Conservation (phyloP, 1,284 basidiomycete genomes). For the Calocybe gambosa region DNA sequence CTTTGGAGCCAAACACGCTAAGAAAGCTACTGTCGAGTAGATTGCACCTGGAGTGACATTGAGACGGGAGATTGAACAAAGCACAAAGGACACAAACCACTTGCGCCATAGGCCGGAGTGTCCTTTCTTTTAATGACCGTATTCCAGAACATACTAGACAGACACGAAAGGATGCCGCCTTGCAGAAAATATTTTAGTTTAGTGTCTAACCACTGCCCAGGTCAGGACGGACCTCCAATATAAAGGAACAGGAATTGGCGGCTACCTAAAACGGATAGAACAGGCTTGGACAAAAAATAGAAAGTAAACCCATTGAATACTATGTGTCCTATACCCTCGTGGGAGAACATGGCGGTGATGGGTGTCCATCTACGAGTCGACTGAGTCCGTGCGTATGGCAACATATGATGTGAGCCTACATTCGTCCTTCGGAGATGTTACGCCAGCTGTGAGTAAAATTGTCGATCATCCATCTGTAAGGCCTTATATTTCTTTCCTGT, state of each 20-base stretch:
- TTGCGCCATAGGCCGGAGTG: conserved; percentile 65
- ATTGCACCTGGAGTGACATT: conserved; percentile 52
- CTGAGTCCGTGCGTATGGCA: conserved; percentile 3
- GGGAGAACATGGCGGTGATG: conserved; percentile 72
- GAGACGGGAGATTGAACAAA: conserved; percentile 1
- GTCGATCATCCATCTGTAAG: conserved; percentile 53
- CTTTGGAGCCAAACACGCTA: conserved; percentile 65
- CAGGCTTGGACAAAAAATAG: conserved; percentile 72
- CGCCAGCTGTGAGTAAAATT: conserved; percentile 64
- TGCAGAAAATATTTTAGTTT: background rate
- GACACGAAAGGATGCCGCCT: conserved; percentile 62
- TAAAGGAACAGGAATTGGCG: conserved; percentile 72
- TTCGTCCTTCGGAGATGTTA: conserved; percentile 64
- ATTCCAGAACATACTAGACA: conserved; percentile 54
- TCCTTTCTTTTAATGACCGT: conserved; percentile 40
- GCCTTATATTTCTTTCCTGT: conserved; percentile 40
- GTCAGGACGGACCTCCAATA: conserved; percentile 55
- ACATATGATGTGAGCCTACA: conserved; percentile 39
- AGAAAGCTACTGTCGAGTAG: conserved; percentile 65
- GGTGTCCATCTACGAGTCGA: conserved; percentile 66
- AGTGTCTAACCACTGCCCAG: no score
- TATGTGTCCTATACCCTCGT: conserved; percentile 58
- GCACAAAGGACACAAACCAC: conserved; percentile 40
- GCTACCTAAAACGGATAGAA: conserved; percentile 66
- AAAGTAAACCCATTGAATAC: conserved; percentile 76